These are phyloP conservation scores for Eucalyptus shirleyi DNA, from an alignment of 345 rosid genomes.

Conservation along the genomic window DNA sequence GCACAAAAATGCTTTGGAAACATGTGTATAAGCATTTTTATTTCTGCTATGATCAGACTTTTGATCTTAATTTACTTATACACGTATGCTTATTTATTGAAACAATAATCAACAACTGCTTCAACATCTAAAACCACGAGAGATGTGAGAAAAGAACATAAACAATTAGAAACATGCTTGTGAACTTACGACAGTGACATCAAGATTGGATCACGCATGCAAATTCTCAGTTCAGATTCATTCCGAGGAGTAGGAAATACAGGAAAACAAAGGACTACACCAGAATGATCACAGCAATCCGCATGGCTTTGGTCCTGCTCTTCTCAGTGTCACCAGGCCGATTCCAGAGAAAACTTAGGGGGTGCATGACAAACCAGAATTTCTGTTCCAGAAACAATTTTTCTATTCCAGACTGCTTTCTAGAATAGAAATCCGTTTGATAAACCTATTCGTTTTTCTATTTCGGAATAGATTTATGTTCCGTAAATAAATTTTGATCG, in stretches of 20 bases:
- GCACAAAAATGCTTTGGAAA: no score
- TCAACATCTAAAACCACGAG: not conserved
- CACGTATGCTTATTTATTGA: no score
- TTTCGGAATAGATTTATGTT: no score
- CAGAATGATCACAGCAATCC: not conserved
- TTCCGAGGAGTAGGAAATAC: not conserved
- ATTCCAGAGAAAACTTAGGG: not conserved
- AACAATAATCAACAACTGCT: not conserved
- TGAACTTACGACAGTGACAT: not conserved
- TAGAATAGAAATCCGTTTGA: no score
- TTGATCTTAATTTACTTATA: no score
- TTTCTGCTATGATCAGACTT: rapidly evolving
- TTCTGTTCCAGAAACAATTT: no score
- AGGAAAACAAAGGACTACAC: not conserved
- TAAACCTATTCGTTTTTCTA: no score
- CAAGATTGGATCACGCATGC: not conserved
- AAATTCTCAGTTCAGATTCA: not conserved
- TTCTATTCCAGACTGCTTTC: no score
- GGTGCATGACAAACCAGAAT: no score
- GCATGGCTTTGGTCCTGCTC: not conserved
- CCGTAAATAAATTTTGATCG: no score
- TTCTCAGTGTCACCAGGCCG: not conserved
- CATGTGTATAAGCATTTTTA: no score
- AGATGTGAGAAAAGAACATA: not conserved
- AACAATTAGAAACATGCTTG: not conserved